Evolutionary conservation across 2,329 filamentous ascomycete genomes (phyloP), one percentile per base, ranked within the genome.

Genomic region (Fonsecaea multimorphosa): DNA sequence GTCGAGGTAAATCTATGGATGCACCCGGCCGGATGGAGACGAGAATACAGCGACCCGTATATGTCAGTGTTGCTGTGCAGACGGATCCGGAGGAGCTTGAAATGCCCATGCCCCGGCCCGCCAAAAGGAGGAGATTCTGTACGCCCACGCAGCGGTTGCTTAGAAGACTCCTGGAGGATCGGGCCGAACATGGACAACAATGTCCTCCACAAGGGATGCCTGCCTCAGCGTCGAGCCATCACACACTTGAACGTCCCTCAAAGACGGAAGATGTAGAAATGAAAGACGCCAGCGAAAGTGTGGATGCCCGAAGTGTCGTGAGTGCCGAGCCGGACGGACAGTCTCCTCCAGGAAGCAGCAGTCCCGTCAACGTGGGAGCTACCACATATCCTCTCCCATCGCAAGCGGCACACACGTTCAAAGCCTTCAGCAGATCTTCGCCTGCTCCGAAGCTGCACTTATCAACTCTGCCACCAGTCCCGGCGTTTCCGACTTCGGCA

Each of bases 81-180:
- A 79, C 78, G 4, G 77, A 84, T 71, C 66, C 76, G 51, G 76
- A 84, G 72, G 75, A 78, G 55, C 69, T 71, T 46, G 76, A 77
- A n/a, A 67, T 72, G 11, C 70, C 70, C 54, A 3, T 70, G 66
- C 38, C 74, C 65, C 60, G 75, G 70, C 58, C 75, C 70, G 29
- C 71, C 68, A 56, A 73, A 54, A 68, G 70, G 32, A 69, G 70
- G 63, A 73, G 69, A 31, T 82, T 78, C 64, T 74, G 78, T 32
- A 78, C 81, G 9, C 73, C 81, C 19, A 78, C 77, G 1, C 76
- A 79, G 54, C 78, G 80, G 6, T 71, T 83, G 8, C 71, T 83
- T 22, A 76, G 77, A 59, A 78, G 78, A 34, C 79, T 78, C 58
- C 75, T 78, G 66, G 74, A 76, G 59, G 79, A 82, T 68, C 76